phyloP scores from a whole-genome alignment of 2,329 filamentous ascomycete genomes.

The Fusarium pseudonygamai region DNA sequence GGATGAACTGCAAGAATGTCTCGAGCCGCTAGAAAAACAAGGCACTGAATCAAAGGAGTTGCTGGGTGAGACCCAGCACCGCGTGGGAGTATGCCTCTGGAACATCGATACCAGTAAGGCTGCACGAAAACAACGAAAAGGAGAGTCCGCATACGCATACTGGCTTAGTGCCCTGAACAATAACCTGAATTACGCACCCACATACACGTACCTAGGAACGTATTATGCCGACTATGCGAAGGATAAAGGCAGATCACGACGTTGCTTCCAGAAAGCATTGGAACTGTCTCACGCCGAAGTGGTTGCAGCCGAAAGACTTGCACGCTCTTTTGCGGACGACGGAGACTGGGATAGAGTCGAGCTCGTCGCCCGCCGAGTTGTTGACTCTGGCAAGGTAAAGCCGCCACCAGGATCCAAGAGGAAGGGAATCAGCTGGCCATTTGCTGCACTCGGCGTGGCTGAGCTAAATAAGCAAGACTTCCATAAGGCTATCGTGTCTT shows the following conservation, averaged over 20 bases:
- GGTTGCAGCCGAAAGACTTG: constrained; percentile 85
- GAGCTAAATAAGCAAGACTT: constrained; percentile 96
- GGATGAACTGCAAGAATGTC: constrained; percentile 74
- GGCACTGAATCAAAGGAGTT: constrained; percentile 70
- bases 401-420: constrained; percentile 92
- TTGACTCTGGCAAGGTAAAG: constrained; percentile 93
- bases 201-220: constrained; percentile 89
- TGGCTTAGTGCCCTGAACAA: constrained; percentile 87
- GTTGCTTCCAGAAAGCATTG: constrained; percentile 95
- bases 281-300: constrained; percentile 90
- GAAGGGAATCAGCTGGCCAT: constrained; percentile 95
- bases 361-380: constrained; percentile 86
- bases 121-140: constrained; percentile 80
- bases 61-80: constrained; percentile 86
- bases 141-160: constrained; percentile 75
- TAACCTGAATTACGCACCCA: constrained; percentile 86
- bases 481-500: constrained; percentile 86
- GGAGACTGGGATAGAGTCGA: constrained; percentile 98
- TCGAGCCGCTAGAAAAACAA: constrained; percentile 71
- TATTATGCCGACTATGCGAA: constrained; percentile 93
- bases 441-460: constrained; percentile 90
- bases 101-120: constrained; percentile 77
- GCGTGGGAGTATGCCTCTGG: constrained; percentile 89
- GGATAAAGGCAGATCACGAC: constrained; percentile 85
- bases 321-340: constrained; percentile 85